Base-by-base conservation (phyloP, 192 early-diverging fungal genomes). In the Coemansia sp. region DNA sequence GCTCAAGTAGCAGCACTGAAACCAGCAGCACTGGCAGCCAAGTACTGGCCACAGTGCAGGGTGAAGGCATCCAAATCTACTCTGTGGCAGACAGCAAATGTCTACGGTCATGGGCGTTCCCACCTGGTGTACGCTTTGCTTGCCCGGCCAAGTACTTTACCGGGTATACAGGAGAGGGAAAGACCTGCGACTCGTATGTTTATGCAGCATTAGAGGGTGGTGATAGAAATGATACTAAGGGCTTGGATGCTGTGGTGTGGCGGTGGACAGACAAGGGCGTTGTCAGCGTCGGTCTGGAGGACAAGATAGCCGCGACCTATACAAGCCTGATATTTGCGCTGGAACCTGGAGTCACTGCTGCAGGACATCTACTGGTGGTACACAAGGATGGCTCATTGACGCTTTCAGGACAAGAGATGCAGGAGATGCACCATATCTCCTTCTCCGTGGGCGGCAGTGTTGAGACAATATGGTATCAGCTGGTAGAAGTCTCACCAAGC, bases 221-320 rank as follows among this genome's bases (percentile, higher is more conserved):
- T 23, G 69, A 72, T 14, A 73, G 57, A 6, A 56, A 65, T 22
- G 25, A 22, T 16, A 56, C 27, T 53, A 47, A 60, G 18, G 34
- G 64, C 24, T 32, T 24, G 1, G 73, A 67, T 10, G 54, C 69
- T 1, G 67, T 69, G 1, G 63, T 81, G 53, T 81, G 78, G 73
- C 65, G 78, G 63, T 81, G 78, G 78, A 73, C 70, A 1, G 78
- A 81, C 50, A 61, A 54, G 32, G 78, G 78, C 41, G 69, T 81
- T 28, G 68, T 58, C 50, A 81, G 78, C 70, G 54, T 72, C 7
- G 78, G 78, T 4, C 27, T 81, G 14, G 78, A 81, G 55, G 66
- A 81, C 27, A 81, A 65, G 60, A 62, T 75, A 38, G 54, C 53
- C 23, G 63, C 55, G n/a, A 60, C 9, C 2, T 58, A 51, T 49